Evolutionary conservation across 176 grass and related monocot species (phyloP).

Genomic region (Pontederia paniculata): DNA sequence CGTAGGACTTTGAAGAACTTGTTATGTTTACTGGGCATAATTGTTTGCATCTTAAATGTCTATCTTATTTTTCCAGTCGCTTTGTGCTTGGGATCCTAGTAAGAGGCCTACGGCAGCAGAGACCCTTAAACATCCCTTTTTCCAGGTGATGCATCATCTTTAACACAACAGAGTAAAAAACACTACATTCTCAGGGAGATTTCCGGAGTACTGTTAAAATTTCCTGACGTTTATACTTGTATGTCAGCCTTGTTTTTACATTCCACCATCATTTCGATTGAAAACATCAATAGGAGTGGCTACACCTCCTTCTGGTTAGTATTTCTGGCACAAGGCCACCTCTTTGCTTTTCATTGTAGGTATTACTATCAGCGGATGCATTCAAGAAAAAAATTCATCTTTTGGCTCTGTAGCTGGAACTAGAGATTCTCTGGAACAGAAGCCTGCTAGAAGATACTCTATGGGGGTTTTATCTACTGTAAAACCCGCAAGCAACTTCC

Average conservation of each 20-base stretch:
- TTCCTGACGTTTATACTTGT: not conserved
- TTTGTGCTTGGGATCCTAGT: slow-evolving; percentile 85
- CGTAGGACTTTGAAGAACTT: not conserved
- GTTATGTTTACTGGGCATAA: not conserved
- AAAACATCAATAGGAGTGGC: slow-evolving; percentile 33
- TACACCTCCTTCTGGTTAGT: slow-evolving; percentile 61
- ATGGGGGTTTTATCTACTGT: slow-evolving; percentile 34
- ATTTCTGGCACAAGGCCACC: slow-evolving; percentile 6
- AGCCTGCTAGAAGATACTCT: slow-evolving; percentile 34
- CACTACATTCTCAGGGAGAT: not conserved
- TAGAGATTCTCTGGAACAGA: slow-evolving; percentile 57
- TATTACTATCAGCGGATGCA: not conserved
- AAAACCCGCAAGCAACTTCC: slow-evolving; percentile 39
- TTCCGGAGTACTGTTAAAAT: not conserved
- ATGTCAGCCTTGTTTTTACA: slow-evolving; percentile 68
- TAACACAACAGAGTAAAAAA: not conserved
- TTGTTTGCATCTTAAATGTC: not conserved
- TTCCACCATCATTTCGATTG: slow-evolving; percentile 72
- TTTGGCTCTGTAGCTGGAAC: slow-evolving; percentile 24
- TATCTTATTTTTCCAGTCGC: slow-evolving; percentile 27
- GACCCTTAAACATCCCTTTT: slow-evolving; percentile 86
- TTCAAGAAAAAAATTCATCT: slow-evolving; percentile 1
- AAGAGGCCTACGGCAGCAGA: slow-evolving; percentile 72
- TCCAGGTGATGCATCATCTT: slow-evolving; percentile 48
- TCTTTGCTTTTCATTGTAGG: not conserved